Evolutionary conservation across 805 yeast species (phyloP), one percentile per base, ranked within the genome.

Genomic region (Ogataea ganodermae): DNA sequence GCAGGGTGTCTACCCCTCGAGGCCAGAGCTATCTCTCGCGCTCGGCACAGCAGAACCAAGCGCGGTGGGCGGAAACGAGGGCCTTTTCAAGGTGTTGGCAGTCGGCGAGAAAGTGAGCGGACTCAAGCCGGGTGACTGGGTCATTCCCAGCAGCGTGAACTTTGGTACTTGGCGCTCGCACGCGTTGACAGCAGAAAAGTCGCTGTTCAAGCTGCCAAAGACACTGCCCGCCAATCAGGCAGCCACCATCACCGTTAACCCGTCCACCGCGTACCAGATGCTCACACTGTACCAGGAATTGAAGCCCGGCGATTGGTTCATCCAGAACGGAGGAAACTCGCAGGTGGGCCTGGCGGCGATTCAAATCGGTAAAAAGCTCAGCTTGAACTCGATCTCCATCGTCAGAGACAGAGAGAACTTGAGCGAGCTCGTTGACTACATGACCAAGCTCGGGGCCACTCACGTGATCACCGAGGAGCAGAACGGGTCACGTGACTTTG

Each of bases 291-390:
- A 80, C 65, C 79, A 70, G 44, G 73, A 79, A 46, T 68, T 86
- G 59, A 66, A 72, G 49, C 77, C 81, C 1, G 89, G 89, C 16
- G 91, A 91, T 65, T 94, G 96, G 96, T 80, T 94, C 53, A 83
- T 94, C 52, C 98, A 94, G 70, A 94, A 92, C 60, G 99, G 97
- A 26, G 98, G 96, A 28, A 94, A 89, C 56, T 89, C 96, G 6
- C 96, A 94, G 23, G 99, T 94, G 9, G 96, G 97, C 5, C 82
- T 89, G 57, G 83, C 86, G 57, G 98, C 96, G 6, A 77, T 89
- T 41, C 99, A 94, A 68, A 79, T 94, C 45, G 96, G 88, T 24
- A 80, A 80, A 54, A 72, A 82, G 23, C 74, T 85, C 65, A 96
- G 96, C 1, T 68, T 84, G 62, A 89, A 89, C 59, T 89, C 96